A percentile compares a stretch with the other conserved stretches of the same genome.
Conservation (phyloP, 106 monocot genomes). For the Hemerocallis citrina region DNA sequence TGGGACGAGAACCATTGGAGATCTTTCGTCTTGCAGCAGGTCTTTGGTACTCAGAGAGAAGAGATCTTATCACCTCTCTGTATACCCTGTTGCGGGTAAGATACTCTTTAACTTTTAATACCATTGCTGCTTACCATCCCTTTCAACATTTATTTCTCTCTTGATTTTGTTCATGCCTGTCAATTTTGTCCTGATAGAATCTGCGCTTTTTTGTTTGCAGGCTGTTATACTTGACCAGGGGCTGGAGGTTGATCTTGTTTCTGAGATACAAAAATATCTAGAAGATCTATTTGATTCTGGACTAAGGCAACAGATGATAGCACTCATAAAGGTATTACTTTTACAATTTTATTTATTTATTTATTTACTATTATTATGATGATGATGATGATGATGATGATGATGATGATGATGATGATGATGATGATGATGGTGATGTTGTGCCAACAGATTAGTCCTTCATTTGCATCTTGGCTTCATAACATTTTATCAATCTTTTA, state of each 20-base stretch:
- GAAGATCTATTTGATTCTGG: conserved; percentile 67
- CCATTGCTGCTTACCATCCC: background rate
- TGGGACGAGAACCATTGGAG: conserved; percentile 80
- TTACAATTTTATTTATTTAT: background rate
- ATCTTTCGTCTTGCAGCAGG: conserved; percentile 86
- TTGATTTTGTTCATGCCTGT: background rate
- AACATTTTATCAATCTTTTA: background rate
- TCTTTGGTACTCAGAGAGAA: conserved; percentile 93
- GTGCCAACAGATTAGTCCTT: no score
- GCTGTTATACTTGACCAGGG: conserved; percentile 84
- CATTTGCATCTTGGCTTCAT: background rate
- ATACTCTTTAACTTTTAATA: background rate
- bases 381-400: no score
- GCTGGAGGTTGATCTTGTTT: conserved; percentile 61
- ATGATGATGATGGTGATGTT: no score
- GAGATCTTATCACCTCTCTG: conserved; percentile 72
- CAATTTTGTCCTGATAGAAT: background rate
- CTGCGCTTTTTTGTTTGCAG: conserved; percentile 22
- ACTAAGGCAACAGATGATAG: conserved; percentile 59
- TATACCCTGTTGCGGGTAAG: conserved; percentile 81
- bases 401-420: no score
- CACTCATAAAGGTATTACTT: conserved; percentile 60
- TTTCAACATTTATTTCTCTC: background rate
- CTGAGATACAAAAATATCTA: conserved; percentile 63
- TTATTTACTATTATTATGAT: no score